Conservation (phyloP, 768 basidiomycete genomes). For the Hygrophoropsis aurantiaca region DNA sequence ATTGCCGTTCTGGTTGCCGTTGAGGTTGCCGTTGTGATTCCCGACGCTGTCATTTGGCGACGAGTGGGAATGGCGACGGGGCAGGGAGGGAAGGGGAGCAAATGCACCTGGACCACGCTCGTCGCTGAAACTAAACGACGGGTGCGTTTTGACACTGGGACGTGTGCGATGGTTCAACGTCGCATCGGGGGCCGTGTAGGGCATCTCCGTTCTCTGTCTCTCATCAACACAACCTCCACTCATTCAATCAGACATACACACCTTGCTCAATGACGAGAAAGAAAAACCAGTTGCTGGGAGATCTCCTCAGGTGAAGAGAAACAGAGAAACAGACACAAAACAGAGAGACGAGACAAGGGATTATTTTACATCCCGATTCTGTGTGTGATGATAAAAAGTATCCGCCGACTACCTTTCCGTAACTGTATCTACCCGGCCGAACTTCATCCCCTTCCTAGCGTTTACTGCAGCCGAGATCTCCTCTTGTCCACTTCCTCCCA, state of each 20-base stretch:
- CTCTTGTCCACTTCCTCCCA: too few relatives aligned
- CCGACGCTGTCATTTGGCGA: constrained; percentile 19
- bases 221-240: too few relatives aligned
- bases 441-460: too few relatives aligned
- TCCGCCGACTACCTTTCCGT: too few relatives aligned
- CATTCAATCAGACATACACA: too few relatives aligned
- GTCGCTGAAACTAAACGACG: constrained; percentile 42
- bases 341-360: neutral
- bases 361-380: too few relatives aligned
- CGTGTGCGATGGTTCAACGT: constrained; percentile 10
- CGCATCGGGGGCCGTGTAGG: constrained; percentile 3
- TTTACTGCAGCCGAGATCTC: too few relatives aligned
- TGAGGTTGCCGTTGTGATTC: constrained; percentile 16
- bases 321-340: neutral
- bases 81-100: constrained; percentile 44
- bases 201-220: too few relatives aligned
- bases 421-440: too few relatives aligned
- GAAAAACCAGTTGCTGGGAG: too few relatives aligned
- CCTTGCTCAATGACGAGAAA: too few relatives aligned
- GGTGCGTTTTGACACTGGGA: neutral
- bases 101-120: constrained; percentile 49
- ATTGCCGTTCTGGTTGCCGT: constrained; percentile 27
- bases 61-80: constrained; percentile 31
- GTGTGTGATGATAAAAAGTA: too few relatives aligned
- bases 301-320: neutral